Percentiles rank a stretch among this genome's conserved stretches.
phyloP scores from a whole-genome alignment of 2,329 filamentous ascomycete genomes.

The Cyanodermella asteris region DNA sequence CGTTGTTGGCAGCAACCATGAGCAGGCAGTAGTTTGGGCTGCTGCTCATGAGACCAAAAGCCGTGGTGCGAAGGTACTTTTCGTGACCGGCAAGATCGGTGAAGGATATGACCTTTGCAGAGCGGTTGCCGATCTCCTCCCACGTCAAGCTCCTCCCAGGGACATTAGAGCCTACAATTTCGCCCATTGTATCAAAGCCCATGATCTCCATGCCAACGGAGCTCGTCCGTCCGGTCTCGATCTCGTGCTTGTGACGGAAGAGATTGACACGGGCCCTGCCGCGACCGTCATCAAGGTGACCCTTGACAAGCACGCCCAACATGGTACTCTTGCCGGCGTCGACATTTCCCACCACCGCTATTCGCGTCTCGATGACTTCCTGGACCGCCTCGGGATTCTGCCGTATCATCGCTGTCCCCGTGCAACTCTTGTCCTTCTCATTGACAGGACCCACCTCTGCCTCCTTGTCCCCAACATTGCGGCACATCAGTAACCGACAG shows the following conservation, averaged over 20 bases:
- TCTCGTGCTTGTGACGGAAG: constrained; percentile 94
- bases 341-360: constrained; percentile 93
- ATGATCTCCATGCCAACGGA: constrained; percentile 98
- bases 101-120: constrained; percentile 91
- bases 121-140: constrained; percentile 92
- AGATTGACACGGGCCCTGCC: constrained; percentile 87
- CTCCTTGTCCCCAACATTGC: constrained; percentile 59
- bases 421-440: constrained; percentile 49
- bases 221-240: constrained; percentile 84
- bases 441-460: constrained; percentile 46
- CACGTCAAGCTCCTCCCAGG: constrained; percentile 77
- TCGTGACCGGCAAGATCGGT: constrained; percentile 92
- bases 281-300: constrained; percentile 79
- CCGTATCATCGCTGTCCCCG: constrained; percentile 72
- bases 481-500: constrained; percentile 67
- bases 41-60: constrained; percentile 83
- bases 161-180: constrained; percentile 59
- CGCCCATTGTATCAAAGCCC: constrained; percentile 76
- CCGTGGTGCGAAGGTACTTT: constrained; percentile 81
- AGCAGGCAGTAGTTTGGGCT: constrained; percentile 93
- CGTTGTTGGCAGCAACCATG: constrained; percentile 97
- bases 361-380: constrained; percentile 81
- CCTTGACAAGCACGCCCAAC: constrained; percentile 87
- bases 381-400: constrained; percentile 52
- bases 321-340: constrained; percentile 95